Percentiles rank a stretch among this genome's conserved stretches.
Conservation (phyloP, 306 rosid species). For the Carpinus fangiana region DNA sequence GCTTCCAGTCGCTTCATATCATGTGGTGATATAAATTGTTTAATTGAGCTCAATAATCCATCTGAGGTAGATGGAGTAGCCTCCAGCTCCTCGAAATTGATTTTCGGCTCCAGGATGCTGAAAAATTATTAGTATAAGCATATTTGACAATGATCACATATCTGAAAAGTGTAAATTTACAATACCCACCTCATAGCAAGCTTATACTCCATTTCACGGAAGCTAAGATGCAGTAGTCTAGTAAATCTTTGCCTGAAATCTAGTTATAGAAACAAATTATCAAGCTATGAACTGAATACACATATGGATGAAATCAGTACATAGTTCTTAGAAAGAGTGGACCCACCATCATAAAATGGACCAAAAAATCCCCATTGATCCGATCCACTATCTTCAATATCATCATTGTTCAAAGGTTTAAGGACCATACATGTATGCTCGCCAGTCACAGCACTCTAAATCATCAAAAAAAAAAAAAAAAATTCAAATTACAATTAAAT, state of each 20-base stretch:
- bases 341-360: slow-evolving; percentile 77
- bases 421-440: slow-evolving; percentile 93
- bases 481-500: slow-evolving; percentile 16
- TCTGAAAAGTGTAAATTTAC: slow-evolving; percentile 8
- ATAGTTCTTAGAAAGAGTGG: slow-evolving; percentile 17
- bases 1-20: slow-evolving; percentile 96
- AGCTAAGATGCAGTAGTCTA: slow-evolving; percentile 62
- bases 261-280: slow-evolving; percentile 33
- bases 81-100: slow-evolving; percentile 61
- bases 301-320: slow-evolving; percentile 10
- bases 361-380: slow-evolving; percentile 63
- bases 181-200: slow-evolving; percentile 84
- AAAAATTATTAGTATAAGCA: slow-evolving; percentile 32
- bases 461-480: slow-evolving; percentile 20
- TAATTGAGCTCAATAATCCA: slow-evolving; percentile 53
- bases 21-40: slow-evolving; percentile 61
- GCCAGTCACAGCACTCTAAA: slow-evolving; percentile 81
- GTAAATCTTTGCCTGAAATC: slow-evolving; percentile 82
- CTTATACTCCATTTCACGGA: slow-evolving; percentile 69
- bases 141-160: slow-evolving; percentile 27
- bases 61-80: slow-evolving; percentile 30
- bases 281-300: slow-evolving; percentile 15
- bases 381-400: slow-evolving; percentile 69
- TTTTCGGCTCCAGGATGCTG: slow-evolving; percentile 92
- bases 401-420: slow-evolving; percentile 85